These are phyloP conservation scores for Saccharomyces cerevisiae DNA, from an alignment of 805 yeast species.

Conservation along the genomic window DNA sequence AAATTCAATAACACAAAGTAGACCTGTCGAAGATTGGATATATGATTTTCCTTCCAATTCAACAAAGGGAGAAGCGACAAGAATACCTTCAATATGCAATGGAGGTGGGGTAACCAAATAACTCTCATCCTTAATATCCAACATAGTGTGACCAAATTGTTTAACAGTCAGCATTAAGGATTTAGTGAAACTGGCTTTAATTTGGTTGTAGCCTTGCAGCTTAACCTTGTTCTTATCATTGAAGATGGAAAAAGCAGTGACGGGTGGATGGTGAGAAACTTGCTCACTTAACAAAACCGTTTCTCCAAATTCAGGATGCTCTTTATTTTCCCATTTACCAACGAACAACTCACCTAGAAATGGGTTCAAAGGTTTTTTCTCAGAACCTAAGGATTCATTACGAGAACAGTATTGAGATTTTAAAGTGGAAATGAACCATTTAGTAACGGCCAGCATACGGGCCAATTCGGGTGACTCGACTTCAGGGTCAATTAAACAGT, in stretches of 20 bases:
- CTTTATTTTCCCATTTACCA: constrained; percentile 67
- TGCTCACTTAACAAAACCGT: constrained; percentile 79
- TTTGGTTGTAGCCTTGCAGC: constrained; percentile 82
- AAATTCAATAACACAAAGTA: constrained; percentile 61
- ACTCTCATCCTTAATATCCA: constrained; percentile 55
- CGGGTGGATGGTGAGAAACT: constrained; percentile 96
- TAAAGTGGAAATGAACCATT: constrained; percentile 84
- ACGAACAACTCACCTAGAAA: constrained; percentile 88
- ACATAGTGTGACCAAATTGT: constrained; percentile 83
- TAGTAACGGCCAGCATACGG: constrained; percentile 69
- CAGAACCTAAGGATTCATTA: constrained; percentile 81
- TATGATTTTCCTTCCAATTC: constrained; percentile 84
- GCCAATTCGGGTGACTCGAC: constrained; percentile 34
- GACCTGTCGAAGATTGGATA: constrained; percentile 83
- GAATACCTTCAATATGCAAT: constrained; percentile 84
- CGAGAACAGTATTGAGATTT: constrained; percentile 90
- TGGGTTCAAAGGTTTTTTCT: constrained; percentile 93
- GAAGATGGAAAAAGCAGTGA: constrained; percentile 76
- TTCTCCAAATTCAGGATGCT: constrained; percentile 55
- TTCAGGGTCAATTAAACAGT: constrained; percentile 23
- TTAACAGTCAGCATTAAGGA: constrained; percentile 69
- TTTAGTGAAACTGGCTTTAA: constrained; percentile 73
- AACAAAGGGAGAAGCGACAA: constrained; percentile 85
- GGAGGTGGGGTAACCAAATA: constrained; percentile 83
- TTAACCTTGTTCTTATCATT: constrained; percentile 60